Evolutionary conservation across 169 alveolate species (phyloP), one percentile per base, ranked within the genome.

Genomic region (Plasmodium falciparum): DNA sequence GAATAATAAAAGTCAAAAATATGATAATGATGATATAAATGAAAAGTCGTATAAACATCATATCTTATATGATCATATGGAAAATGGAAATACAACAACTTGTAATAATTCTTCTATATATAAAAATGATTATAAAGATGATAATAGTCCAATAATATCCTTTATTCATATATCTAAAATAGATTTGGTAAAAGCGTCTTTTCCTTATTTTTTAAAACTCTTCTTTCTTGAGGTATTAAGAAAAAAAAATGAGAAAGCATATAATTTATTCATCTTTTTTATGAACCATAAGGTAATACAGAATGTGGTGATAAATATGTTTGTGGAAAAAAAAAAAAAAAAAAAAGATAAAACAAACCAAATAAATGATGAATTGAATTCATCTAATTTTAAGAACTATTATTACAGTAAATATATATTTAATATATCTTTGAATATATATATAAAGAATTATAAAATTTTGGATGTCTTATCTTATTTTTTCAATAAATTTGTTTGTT

Each of bases 401-500:
- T 24, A 11, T 24, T 20, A 66, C 39, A 63, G 13, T 20, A 76
- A 76, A 22, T 56, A 76, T 6, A 45, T 76, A 11, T 65, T 76
- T 20, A 43, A 67, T 17, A 12, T 65, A 15, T 76, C 89, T 22
- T 76, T 76, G 1, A 54, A 63, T n/a, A 76, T 76, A 69, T 70
- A 76, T 49, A 54, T 50, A 24, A 49, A 43, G 39, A 76, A 50
- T 58, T 33, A 76, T 17, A 65, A 65, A 17, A 24, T 22, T 13
- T 22, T 76, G 3, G 89, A 76, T 49, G 9, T 17, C 3, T 17
- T 76, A 24, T 49, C 89, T 0, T 52, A 50, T 58, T 56, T 76
- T 76, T 49, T 76, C 22, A 29, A 58, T n/a, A 76, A 76, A 56
- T 76, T 76, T 70, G 22, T 24, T 22, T 76, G 89, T 49, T 15